Conservation (phyloP, 306 rosid genomes). For the Inga laurina region DNA sequence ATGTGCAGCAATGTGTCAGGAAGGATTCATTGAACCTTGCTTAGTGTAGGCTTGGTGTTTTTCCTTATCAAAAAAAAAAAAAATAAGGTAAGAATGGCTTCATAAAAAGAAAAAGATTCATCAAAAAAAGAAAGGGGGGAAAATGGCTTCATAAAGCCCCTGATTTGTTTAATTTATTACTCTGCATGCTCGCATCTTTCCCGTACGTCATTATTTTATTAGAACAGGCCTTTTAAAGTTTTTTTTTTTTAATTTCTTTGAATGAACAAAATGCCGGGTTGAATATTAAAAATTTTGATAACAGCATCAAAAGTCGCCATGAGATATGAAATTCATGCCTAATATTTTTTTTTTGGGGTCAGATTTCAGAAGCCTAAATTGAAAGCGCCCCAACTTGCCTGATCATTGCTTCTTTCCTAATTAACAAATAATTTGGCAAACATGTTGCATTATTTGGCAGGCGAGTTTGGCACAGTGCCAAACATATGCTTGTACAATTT, state of each 20-base stretch:
- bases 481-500: neutral
- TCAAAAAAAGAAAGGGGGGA: no score
- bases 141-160: neutral
- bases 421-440: neutral
- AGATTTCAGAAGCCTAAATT: neutral
- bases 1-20: no score
- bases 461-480: neutral
- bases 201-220: neutral
- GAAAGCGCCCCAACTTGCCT: neutral
- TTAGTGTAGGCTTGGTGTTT: no score
- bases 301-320: neutral
- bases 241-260: no score
- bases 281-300: no score
- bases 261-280: no score
- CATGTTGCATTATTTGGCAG: neutral
- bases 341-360: neutral
- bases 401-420: neutral
- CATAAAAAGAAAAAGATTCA: no score
- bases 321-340: neutral
- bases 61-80: no score
- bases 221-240: no score
- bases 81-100: neutral
- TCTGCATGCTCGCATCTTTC: neutral
- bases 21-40: no score
- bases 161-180: neutral